Percentiles rank a stretch among this genome's conserved stretches.
phyloP scores from a whole-genome alignment of 176 grass and related monocot species.

The Zoysia japonica region DNA sequence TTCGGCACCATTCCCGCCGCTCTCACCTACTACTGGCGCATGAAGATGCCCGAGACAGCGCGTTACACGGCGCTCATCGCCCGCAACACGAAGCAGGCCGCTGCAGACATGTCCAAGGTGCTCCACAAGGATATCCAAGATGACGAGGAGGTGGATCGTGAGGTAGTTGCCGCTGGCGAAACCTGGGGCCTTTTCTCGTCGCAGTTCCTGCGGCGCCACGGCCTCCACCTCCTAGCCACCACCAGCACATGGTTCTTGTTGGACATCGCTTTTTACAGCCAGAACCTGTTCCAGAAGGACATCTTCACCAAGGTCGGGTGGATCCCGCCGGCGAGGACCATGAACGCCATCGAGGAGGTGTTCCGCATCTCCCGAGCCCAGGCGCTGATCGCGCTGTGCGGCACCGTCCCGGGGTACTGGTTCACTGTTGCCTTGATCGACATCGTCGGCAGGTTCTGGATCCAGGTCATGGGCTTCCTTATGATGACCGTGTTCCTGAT shows the following conservation, averaged over 20 bases:
- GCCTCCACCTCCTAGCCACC: neutral
- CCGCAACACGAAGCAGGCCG: neutral
- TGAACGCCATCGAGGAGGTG: constrained; percentile 42
- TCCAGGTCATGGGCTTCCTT: constrained; percentile 50
- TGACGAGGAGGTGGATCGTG: neutral
- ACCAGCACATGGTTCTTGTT: constrained; percentile 21
- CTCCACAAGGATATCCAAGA: neutral
- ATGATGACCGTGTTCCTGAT: constrained; percentile 59
- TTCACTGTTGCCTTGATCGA: constrained; percentile 47
- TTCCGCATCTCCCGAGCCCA: constrained; percentile 37
- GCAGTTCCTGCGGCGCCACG: neutral
- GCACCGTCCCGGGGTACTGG: constrained; percentile 45
- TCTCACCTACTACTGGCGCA: constrained; percentile 73
- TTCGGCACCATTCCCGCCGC: constrained; percentile 27
- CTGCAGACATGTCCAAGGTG: constrained; percentile 31
- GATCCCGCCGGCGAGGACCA: constrained; percentile 5
- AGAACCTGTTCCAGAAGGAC: too few species aligned
- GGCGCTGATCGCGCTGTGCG: constrained; percentile 40
- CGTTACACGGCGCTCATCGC: constrained; percentile 56
- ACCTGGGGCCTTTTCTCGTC: constrained; percentile 3
- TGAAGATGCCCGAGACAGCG: constrained; percentile 77
- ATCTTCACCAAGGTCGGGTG: too few species aligned
- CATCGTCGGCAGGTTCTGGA: constrained; percentile 34
- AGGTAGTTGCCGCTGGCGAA: neutral
- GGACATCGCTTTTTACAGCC: too few species aligned